Percentiles rank a stretch among this genome's conserved stretches.
Evolutionary conservation across 2,329 filamentous ascomycete species (phyloP).

Genomic region (Neonectria neomacrospora): DNA sequence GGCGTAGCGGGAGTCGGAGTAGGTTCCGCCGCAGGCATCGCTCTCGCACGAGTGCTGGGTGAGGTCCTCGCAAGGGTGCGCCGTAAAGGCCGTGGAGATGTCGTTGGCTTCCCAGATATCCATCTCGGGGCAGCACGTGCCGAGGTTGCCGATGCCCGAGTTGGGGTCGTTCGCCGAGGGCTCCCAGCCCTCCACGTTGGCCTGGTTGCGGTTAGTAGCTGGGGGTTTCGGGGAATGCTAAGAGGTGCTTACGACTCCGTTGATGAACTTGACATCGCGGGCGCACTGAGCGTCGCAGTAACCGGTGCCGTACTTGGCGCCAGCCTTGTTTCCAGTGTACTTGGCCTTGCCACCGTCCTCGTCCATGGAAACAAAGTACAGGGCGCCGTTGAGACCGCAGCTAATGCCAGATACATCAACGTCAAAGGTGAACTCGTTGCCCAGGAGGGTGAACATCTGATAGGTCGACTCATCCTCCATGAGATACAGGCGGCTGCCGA

Average conservation of each 20-base stretch:
- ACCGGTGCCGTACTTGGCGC: slow-evolving; percentile 69
- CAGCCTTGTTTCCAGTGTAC: slow-evolving; percentile 61
- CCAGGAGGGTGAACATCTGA: slow-evolving; percentile 70
- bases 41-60: slow-evolving; percentile 62
- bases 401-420: slow-evolving; percentile 74
- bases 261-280: slow-evolving; percentile 65
- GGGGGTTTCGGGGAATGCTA: slow-evolving; percentile 24
- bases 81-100: slow-evolving; percentile 70
- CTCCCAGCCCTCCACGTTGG: slow-evolving; percentile 62
- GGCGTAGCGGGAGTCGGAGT: slow-evolving; percentile 63
- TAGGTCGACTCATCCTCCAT: slow-evolving; percentile 70
- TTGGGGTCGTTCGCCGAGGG: slow-evolving; percentile 64
- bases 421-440: slow-evolving; percentile 77
- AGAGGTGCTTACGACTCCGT: slow-evolving; percentile 54
- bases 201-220: slow-evolving; percentile 43
- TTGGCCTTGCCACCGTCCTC: slow-evolving; percentile 63
- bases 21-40: slow-evolving; percentile 63
- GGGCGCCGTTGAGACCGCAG: slow-evolving; percentile 76
- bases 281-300: slow-evolving; percentile 63
- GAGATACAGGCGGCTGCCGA: slow-evolving; percentile 70
- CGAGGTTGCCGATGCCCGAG: slow-evolving; percentile 61
- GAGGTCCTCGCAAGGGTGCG: slow-evolving; percentile 67
- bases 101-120: slow-evolving; percentile 73
- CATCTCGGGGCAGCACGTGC: slow-evolving; percentile 71
- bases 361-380: slow-evolving; percentile 73